phyloP scores from a whole-genome alignment of 495 filamentous ascomycete genomes.

The Penicillium robsamsonii region DNA sequence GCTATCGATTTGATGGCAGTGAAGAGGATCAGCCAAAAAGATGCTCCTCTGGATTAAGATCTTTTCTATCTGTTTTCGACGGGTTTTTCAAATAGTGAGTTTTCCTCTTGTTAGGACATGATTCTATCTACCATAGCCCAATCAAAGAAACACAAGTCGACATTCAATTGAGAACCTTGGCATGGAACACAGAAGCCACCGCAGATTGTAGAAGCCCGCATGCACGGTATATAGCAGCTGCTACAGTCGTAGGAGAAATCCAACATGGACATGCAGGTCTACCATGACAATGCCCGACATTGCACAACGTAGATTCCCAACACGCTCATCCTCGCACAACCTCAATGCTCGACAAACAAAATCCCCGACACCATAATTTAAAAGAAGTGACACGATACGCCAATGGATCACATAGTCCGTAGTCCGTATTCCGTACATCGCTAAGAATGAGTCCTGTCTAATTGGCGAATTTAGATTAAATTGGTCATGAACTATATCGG shows the following conservation, averaged over 20 bases:
- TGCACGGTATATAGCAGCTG: neutral
- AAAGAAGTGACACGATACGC: neutral
- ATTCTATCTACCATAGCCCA: conserved; percentile 1
- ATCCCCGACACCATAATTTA: neutral
- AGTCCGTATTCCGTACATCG: neutral
- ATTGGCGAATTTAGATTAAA: neutral
- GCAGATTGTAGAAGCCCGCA: neutral
- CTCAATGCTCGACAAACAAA: neutral
- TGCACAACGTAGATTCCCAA: neutral
- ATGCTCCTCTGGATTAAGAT: neutral
- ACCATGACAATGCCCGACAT: neutral
- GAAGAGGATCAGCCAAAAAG: neutral
- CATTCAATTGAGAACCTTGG: neutral
- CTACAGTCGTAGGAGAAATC: neutral
- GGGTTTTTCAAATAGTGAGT: neutral
- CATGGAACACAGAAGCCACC: neutral
- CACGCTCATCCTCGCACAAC: neutral
- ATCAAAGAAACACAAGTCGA: neutral
- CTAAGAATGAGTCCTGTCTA: neutral
- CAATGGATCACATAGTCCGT: neutral
- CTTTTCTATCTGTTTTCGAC: neutral
- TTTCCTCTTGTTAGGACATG: neutral
- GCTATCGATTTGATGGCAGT: neutral
- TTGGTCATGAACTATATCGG: neutral
- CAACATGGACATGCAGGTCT: neutral